phyloP scores from a whole-genome alignment of 805 yeast species.

The Saccharomyces kudriavzevii region DNA sequence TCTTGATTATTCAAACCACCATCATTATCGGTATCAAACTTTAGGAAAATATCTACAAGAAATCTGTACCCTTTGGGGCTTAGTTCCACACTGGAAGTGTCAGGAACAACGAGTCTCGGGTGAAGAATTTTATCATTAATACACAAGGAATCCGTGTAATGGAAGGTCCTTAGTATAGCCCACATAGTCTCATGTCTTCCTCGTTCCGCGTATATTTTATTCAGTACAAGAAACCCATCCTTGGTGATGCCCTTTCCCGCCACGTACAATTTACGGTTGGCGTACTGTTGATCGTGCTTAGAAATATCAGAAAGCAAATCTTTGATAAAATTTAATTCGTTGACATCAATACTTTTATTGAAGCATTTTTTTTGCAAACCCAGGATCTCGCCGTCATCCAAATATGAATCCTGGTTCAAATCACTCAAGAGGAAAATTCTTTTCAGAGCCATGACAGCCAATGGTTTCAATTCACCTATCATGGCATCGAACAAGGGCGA shows the following conservation, averaged over 20 bases:
- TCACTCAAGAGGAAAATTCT: conserved; percentile 82
- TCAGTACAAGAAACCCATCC: conserved; percentile 69
- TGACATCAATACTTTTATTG: conserved; percentile 44
- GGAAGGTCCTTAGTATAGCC: conserved; percentile 84
- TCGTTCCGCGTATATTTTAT: conserved; percentile 74
- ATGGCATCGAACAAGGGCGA: conserved; percentile 92
- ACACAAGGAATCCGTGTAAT: conserved; percentile 87
- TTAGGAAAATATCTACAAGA: conserved; percentile 77
- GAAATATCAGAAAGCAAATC: conserved; percentile 23
- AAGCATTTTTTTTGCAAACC: conserved; percentile 71
- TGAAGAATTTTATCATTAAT: conserved; percentile 69
- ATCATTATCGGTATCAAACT: conserved; percentile 91
- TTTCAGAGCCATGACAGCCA: conserved; percentile 65
- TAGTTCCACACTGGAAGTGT: conserved; percentile 74
- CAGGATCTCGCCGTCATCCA: conserved; percentile 63
- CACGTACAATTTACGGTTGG: conserved; percentile 34
- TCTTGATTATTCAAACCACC: conserved; percentile 85
- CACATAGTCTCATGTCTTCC: conserved; percentile 97
- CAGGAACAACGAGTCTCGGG: conserved; percentile 71
- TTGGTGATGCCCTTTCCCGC: conserved; percentile 50
- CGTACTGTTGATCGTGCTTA: conserved; percentile 22
- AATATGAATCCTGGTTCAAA: conserved; percentile 79
- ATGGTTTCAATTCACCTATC: conserved; percentile 70
- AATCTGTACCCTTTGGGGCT: conserved; percentile 90
- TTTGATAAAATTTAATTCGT: conserved; percentile 41